These are phyloP conservation scores for Trichoderma koningiopsis DNA, from an alignment of 2,329 filamentous ascomycete species.

Conservation along the genomic window DNA sequence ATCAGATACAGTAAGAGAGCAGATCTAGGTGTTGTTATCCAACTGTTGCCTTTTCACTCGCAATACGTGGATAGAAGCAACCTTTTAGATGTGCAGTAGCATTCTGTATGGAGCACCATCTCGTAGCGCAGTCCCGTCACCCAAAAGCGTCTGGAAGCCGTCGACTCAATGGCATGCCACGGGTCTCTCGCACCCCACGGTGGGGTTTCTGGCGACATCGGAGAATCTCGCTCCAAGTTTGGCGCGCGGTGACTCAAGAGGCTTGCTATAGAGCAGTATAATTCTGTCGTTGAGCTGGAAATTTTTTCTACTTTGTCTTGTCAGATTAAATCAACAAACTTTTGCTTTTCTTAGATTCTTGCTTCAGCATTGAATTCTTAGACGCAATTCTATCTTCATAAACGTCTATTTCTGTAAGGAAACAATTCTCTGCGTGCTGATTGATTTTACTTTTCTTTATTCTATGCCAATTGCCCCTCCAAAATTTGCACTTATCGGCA, in stretches of 20 bases:
- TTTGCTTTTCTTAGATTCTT: neutral
- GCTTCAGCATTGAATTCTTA: neutral
- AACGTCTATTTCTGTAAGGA: neutral
- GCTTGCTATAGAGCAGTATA: neutral
- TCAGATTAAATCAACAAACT: neutral
- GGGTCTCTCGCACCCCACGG: constrained; percentile 19
- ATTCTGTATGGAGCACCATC: constrained; percentile 3
- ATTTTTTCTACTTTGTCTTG: neutral
- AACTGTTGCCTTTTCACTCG: neutral
- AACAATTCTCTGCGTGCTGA: neutral
- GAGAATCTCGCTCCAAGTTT: constrained; percentile 11
- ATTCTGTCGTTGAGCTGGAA: neutral
- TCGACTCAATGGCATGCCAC: neutral
- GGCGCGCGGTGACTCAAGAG: constrained; percentile 12
- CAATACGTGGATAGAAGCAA: neutral
- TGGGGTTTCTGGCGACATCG: constrained; percentile 22
- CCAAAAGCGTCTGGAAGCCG: constrained; percentile 1
- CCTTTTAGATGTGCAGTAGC: neutral
- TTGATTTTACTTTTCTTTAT: neutral
- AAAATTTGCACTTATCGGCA: neutral
- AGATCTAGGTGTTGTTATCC: neutral
- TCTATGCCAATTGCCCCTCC: neutral
- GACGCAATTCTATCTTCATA: neutral
- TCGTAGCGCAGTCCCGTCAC: neutral
- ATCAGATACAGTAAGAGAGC: neutral